Evolutionary conservation across 352 stramenopile species (phyloP).

Genomic region (Phytophthora boehmeriae): DNA sequence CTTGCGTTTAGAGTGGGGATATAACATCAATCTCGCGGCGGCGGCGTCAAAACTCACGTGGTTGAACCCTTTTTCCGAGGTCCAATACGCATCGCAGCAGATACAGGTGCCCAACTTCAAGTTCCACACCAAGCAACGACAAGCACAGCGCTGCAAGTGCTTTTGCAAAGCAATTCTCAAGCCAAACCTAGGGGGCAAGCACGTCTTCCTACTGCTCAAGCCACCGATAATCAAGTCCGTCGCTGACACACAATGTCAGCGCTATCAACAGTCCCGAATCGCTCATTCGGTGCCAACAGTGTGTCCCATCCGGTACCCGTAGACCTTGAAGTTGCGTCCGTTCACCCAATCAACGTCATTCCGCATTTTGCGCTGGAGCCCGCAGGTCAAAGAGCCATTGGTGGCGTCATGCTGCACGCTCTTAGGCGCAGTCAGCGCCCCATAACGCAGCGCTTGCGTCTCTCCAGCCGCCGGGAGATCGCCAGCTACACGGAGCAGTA

Average conservation of each 20-base stretch:
- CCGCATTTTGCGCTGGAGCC: slow-evolving; percentile 18
- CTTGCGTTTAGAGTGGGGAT: too few species aligned
- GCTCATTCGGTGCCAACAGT: slow-evolving; percentile 1
- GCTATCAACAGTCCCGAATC: slow-evolving; percentile 10
- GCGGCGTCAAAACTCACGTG: neutral
- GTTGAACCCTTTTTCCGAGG: slow-evolving; percentile 3
- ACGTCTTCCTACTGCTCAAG: too few species aligned
- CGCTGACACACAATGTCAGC: slow-evolving; percentile 26
- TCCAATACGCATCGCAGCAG: too few species aligned
- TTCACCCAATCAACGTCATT: slow-evolving; percentile 13
- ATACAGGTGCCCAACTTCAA: slow-evolving; percentile 24
- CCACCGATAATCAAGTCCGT: too few species aligned
- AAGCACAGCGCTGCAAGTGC: slow-evolving; percentile 1
- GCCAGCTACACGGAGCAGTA: slow-evolving; percentile 55
- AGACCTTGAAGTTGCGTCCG: slow-evolving; percentile 31
- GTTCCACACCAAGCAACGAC: slow-evolving; percentile 19
- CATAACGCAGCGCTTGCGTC: slow-evolving; percentile 1
- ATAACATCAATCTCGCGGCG: too few species aligned
- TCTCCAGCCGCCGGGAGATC: slow-evolving; percentile 10
- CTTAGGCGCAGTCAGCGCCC: slow-evolving; percentile 9
- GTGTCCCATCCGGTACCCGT: slow-evolving; percentile 6
- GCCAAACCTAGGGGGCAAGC: too few species aligned
- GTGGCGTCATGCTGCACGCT: slow-evolving; percentile 25
- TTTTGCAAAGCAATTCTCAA: too few species aligned
- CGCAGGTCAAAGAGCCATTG: too few species aligned